Percentiles rank a stretch among this genome's conserved stretches.
phyloP scores from a whole-genome alignment of 495 filamentous ascomycete species.

The Thozetella sp. region DNA sequence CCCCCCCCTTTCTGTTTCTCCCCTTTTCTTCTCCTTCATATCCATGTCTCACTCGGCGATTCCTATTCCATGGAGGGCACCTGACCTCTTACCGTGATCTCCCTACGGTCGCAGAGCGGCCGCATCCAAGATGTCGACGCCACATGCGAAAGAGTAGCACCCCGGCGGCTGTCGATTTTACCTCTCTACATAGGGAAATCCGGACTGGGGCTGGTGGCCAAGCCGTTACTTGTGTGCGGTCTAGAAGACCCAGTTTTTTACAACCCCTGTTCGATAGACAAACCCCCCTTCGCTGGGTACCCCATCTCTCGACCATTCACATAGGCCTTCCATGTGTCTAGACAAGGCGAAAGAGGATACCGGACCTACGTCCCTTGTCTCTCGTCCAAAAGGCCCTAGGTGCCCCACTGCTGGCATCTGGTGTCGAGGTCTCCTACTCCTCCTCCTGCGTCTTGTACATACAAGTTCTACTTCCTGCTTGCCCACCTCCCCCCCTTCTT shows the following conservation, averaged over 20 bases:
- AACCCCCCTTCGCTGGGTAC: not conserved
- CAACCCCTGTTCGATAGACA: not conserved
- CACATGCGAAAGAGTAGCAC: slow-evolving; percentile 4
- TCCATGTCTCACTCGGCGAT: slow-evolving; percentile 6
- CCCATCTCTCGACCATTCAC: not conserved
- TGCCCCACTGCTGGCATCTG: not conserved
- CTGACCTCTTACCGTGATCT: slow-evolving; percentile 4
- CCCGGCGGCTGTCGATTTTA: too few relatives aligned
- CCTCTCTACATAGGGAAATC: too few relatives aligned
- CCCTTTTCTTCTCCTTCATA: slow-evolving; percentile 1
- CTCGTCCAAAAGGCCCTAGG: not conserved
- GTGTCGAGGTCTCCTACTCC: not conserved
- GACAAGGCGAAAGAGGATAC: not conserved
- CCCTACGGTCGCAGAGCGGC: slow-evolving; percentile 1
- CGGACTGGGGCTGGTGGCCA: too few relatives aligned
- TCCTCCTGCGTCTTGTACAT: not conserved
- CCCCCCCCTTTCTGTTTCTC: not conserved
- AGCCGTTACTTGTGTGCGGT: not conserved
- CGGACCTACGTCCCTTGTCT: not conserved
- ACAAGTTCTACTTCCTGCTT: not conserved
- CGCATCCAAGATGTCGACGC: slow-evolving; percentile 3
- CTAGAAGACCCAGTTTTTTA: not conserved
- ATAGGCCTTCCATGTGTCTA: not conserved
- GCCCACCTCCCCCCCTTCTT: not conserved
- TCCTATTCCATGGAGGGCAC: slow-evolving; percentile 4